Conservation (phyloP, 495 filamentous ascomycete genomes). For the Extremus antarcticus region DNA sequence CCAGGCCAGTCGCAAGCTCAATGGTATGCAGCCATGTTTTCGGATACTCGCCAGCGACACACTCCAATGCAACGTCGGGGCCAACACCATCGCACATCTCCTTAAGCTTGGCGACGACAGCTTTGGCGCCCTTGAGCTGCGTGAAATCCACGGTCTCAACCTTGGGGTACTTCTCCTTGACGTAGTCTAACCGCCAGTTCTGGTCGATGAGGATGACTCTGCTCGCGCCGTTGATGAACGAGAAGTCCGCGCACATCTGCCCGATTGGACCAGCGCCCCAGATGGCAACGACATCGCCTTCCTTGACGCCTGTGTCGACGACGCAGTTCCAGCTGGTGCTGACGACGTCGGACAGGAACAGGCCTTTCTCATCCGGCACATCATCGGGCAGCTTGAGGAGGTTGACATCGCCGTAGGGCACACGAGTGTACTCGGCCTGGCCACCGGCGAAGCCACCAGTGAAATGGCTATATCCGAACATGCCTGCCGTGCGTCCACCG, state of each 20-base stretch:
- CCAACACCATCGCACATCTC: conserved; percentile 56
- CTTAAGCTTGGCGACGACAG: conserved; percentile 60
- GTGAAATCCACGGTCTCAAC: conserved; percentile 50
- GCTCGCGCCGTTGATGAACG: conserved; percentile 57
- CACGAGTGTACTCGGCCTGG: conserved; percentile 78
- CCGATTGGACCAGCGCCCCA: conserved; percentile 73
- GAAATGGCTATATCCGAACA: conserved; percentile 67
- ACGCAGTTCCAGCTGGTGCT: conserved; percentile 71
- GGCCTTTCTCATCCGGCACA: conserved; percentile 76
- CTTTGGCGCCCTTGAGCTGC: conserved; percentile 40
- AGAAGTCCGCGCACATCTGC: conserved; percentile 67
- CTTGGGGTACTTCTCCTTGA: conserved; percentile 52
- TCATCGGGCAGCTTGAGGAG: conserved; percentile 67
- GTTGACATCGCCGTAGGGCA: conserved; percentile 75
- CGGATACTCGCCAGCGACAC: conserved; percentile 73
- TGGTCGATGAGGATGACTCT: conserved; percentile 75
- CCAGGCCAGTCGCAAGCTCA: conserved; percentile 58
- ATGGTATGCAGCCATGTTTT: conserved; percentile 75
- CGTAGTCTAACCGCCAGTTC: conserved; percentile 61
- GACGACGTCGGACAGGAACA: conserved; percentile 75
- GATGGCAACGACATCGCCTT: conserved; percentile 70
- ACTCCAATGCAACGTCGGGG: conserved; percentile 72
- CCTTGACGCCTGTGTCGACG: conserved; percentile 71
- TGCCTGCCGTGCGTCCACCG: conserved; percentile 51
- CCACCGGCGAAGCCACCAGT: conserved; percentile 84